Percentiles rank a stretch among this genome's conserved stretches.
These are phyloP conservation scores for Podospora pseudocomata DNA, from an alignment of 495 filamentous ascomycete species.

Conservation along the genomic window DNA sequence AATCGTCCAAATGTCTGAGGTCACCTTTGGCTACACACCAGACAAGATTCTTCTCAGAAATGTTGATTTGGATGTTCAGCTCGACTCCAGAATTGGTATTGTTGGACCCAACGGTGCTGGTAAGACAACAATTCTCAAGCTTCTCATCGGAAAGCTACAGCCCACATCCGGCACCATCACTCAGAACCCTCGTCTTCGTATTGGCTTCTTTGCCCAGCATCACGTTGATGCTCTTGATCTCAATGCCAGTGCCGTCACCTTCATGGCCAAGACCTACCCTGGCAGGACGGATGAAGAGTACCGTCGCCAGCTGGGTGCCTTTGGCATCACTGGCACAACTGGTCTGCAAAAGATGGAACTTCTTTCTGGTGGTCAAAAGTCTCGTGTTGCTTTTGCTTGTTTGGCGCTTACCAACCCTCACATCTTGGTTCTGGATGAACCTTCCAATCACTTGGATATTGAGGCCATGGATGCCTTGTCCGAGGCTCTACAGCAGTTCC, in stretches of 20 bases:
- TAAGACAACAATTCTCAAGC: constrained; percentile 94
- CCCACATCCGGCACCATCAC: constrained; percentile 79
- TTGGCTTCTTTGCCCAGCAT: constrained; percentile 98
- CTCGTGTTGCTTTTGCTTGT: constrained; percentile 94
- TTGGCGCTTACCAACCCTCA: constrained; percentile 90
- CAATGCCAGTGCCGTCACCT: constrained; percentile 80
- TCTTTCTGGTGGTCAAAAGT: constrained; percentile 96
- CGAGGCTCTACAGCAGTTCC: constrained; percentile 76
- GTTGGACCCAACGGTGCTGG: constrained; percentile 98
- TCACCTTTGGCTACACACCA: constrained; percentile 83
- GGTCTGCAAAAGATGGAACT: constrained; percentile 94
- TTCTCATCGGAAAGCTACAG: constrained; percentile 81
- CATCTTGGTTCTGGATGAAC: constrained; percentile 96
- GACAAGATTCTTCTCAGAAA: constrained; percentile 78
- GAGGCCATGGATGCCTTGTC: constrained; percentile 97
- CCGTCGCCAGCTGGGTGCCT: constrained; percentile 89
- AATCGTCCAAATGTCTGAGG: constrained; percentile 93
- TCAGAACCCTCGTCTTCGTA: constrained; percentile 76
- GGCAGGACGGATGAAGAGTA: constrained; percentile 96
- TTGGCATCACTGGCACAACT: constrained; percentile 97
- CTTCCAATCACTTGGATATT: constrained; percentile 97
- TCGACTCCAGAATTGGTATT: constrained; percentile 97
- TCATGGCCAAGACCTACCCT: constrained; percentile 90
- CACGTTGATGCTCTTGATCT: constrained; percentile 96
- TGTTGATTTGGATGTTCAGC: constrained; percentile 93